Evolutionary conservation across 331 rosid species (phyloP), one percentile per base, ranked within the genome.

Genomic region (Malus hybrid): DNA sequence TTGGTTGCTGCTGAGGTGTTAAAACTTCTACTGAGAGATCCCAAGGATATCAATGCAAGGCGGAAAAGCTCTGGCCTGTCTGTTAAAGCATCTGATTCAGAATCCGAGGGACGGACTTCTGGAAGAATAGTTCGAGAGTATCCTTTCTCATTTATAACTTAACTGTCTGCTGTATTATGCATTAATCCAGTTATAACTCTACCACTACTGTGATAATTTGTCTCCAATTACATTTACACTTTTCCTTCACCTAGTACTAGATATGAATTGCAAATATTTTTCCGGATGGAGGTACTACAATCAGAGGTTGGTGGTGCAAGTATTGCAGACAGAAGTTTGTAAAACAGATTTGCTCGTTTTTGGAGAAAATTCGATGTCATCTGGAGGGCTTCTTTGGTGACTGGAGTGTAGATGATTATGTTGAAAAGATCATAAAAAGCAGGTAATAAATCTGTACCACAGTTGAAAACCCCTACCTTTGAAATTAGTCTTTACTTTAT

Each of bases 311-410:
- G 90, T 22, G 24, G 24, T 80, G 73, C 60, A 63, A 79, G 74
- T 36, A 76, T 91, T 63, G 83, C 77, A 93, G 82, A 74, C 96
- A 87, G 74, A 93, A 90, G 88, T 89, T 88, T 83, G 89, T 90
- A 61, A 91, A 89, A 78, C 90, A 91, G 62, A 90, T 91, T 76
- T 93, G 98, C 82, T 80, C 77, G 75, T 88, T 89, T 77, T 72
- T 93, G 63, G 97, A 89, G 80, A 80, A 81, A 72, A 93, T 91
- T 81, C 95, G 81, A 71, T 90, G 95, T 84, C 90, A 89, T 82
- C 79, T 88, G 89, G 92, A 81, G 77, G 98, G 94, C 9, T 93
- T 89, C 78, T 90, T 93, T 70, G 98, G 97, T 72, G 95, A 90
- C 50, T 89, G 98, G 97, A 86, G 84, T 85, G 85, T 93, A 64